Conservation (phyloP, 306 rosid genomes). For the Glycyrrhiza uralensis region DNA sequence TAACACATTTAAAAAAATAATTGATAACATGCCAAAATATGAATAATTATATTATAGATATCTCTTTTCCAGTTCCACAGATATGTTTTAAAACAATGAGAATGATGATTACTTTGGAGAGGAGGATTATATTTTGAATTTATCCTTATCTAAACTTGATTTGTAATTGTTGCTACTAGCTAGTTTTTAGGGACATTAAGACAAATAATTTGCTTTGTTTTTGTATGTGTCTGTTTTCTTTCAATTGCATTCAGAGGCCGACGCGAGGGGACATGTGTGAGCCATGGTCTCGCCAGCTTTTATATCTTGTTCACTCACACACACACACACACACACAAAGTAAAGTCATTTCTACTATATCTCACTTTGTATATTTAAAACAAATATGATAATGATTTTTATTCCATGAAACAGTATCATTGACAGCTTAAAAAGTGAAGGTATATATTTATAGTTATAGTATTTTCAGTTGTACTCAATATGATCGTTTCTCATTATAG, state of each 20-base stretch:
- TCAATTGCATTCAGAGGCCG: background rate
- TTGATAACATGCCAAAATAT: slow-evolving; percentile 1
- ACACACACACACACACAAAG: no score
- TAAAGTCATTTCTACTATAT: no score
- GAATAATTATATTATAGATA: background rate
- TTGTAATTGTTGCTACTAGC: background rate
- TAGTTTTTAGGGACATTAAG: background rate
- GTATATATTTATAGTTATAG: background rate
- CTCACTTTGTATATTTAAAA: background rate
- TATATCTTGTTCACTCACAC: background rate
- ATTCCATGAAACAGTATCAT: background rate
- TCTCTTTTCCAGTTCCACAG: slow-evolving; percentile 8
- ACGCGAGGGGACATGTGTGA: background rate
- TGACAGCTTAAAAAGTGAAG: background rate
- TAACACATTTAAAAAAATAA: slow-evolving; percentile 15
- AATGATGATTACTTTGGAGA: no score
- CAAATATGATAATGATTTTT: background rate
- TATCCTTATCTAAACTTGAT: no score
- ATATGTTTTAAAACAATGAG: background rate
- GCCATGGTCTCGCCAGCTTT: background rate
- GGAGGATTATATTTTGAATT: no score
- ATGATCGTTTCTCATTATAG: background rate
- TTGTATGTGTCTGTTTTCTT: background rate
- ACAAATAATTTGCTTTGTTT: background rate
- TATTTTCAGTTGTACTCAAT: background rate